Evolutionary conservation across 139 green algal genomes (phyloP).

Genomic region (Chlorella vulgaris): DNA sequence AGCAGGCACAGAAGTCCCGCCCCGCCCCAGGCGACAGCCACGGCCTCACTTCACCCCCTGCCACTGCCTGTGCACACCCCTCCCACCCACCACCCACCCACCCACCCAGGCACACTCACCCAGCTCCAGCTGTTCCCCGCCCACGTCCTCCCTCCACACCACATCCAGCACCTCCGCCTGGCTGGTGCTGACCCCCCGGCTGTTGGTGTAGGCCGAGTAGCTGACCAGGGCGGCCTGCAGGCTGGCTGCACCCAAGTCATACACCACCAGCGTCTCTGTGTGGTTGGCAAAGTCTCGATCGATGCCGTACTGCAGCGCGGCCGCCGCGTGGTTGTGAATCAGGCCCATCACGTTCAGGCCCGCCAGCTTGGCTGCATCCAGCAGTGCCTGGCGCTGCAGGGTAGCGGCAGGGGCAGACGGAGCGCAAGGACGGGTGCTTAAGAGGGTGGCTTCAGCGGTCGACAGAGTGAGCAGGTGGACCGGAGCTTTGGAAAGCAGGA

Average conservation of each 20-base stretch:
- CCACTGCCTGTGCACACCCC: not conserved
- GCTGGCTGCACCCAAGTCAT: constrained; percentile 88
- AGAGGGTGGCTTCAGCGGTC: not conserved
- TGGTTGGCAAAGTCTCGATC: constrained; percentile 89
- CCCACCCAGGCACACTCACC: not conserved
- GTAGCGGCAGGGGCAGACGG: not conserved
- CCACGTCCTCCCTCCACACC: constrained; percentile 86
- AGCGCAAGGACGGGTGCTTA: not conserved
- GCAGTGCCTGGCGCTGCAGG: constrained; percentile 26
- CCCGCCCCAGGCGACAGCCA: no score
- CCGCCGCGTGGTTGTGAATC: constrained; percentile 87
- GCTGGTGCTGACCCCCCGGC: constrained; percentile 61
- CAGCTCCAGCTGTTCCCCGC: constrained; percentile 83
- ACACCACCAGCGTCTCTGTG: constrained; percentile 88
- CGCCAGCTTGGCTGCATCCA: constrained; percentile 81
- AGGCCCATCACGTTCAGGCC: constrained; percentile 89
- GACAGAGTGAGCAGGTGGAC: not conserved
- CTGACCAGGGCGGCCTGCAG: constrained; percentile 82
- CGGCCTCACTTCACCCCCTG: no score
- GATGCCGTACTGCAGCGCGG: constrained; percentile 97
- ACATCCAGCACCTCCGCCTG: constrained; percentile 95
- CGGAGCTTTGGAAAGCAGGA: not conserved
- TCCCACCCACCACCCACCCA: not conserved
- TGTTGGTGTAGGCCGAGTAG: constrained; percentile 78
- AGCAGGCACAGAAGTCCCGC: no score